Evolutionary conservation across 768 basidiomycete genomes (phyloP).

Genomic region (Xerocomus brunneocitrinus): DNA sequence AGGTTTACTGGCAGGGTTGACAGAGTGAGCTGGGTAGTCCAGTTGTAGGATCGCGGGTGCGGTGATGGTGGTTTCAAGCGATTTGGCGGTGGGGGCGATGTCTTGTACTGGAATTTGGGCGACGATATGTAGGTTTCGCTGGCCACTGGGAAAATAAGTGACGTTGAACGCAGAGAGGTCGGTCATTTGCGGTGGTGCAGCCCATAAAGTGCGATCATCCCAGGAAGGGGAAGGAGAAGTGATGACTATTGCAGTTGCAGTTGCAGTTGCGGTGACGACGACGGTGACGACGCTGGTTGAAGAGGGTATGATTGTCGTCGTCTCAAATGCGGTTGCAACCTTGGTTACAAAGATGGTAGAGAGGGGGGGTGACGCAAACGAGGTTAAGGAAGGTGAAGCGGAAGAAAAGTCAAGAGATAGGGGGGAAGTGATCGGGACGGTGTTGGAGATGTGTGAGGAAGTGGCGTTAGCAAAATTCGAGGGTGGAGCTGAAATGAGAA

Average conservation of each 20-base stretch:
- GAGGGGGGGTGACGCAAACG: not conserved
- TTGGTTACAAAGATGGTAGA: slow-evolving; percentile 9
- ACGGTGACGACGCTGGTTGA: slow-evolving; percentile 7
- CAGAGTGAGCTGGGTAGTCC: slow-evolving; percentile 62
- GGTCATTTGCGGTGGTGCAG: slow-evolving; percentile 46
- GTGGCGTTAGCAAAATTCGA: not conserved
- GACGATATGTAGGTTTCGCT: slow-evolving; percentile 53
- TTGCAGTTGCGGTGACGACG: slow-evolving; percentile 5
- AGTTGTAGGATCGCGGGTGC: slow-evolving; percentile 51
- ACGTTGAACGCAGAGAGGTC: slow-evolving; percentile 60
- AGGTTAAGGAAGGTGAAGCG: not conserved
- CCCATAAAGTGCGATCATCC: slow-evolving; percentile 39
- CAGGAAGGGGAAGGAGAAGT: slow-evolving; percentile 5
- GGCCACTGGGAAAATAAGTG: slow-evolving; percentile 49
- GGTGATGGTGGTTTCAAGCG: slow-evolving; percentile 23
- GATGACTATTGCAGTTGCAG: not conserved
- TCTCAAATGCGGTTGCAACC: slow-evolving; percentile 5
- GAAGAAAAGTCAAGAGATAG: not conserved
- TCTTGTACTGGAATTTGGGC: slow-evolving; percentile 40
- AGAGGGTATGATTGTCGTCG: slow-evolving; percentile 6
- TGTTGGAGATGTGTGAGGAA: not conserved
- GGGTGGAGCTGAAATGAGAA: not conserved
- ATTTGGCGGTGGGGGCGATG: slow-evolving; percentile 19
- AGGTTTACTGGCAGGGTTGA: slow-evolving; percentile 61
- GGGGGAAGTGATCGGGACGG: not conserved